Base-by-base conservation (phyloP, 169 alveolate genomes). In the Miamiensis avidus region DNA sequence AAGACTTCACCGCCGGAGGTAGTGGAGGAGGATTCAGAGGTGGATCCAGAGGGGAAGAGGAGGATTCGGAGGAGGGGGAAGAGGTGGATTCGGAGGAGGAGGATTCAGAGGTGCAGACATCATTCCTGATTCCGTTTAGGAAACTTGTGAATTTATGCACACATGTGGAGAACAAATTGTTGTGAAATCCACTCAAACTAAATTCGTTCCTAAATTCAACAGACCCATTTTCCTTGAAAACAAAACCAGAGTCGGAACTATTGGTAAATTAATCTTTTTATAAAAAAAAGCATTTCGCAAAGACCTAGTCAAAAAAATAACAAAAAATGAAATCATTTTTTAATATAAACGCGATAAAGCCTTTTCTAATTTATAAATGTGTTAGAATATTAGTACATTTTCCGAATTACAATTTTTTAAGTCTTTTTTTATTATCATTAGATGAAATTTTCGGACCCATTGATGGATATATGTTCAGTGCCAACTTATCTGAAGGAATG, bases 381-480 rank as follows among this genome's bases (percentile, higher is more conserved):
- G n/a, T n/a, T n/a, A n/a, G n/a, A n/a, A n/a, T n/a, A n/a, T n/a
- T n/a, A n/a, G n/a, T n/a, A n/a, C n/a, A n/a, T n/a, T n/a, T n/a
- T n/a, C n/a, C n/a, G n/a, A n/a, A n/a, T n/a, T n/a, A n/a, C n/a
- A n/a, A n/a, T n/a, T n/a, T n/a, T n/a, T n/a, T n/a, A n/a, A n/a
- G n/a, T n/a, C n/a, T n/a, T n/a, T n/a, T n/a, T n/a, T n/a, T n/a
- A n/a, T n/a, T n/a, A n/a, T n/a, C 20, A 49, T 11, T 11, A 49
- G 69, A 86, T 65, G 90, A 86, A 81, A 86, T 86, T 0, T 81
- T 86, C 75, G 90, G 90, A 73, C 87, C 86, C 49, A 86, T 81
- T 33, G 90, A 86, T 30, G 79, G 79, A 49, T 86, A 69, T 72
- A 64, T 73, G 64, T 86, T 69, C 76, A 79, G 87, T 25, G 82